These are phyloP conservation scores for Berkeleyomyces rouxiae DNA, from an alignment of 2,329 filamentous ascomycete genomes.

Conservation along the genomic window DNA sequence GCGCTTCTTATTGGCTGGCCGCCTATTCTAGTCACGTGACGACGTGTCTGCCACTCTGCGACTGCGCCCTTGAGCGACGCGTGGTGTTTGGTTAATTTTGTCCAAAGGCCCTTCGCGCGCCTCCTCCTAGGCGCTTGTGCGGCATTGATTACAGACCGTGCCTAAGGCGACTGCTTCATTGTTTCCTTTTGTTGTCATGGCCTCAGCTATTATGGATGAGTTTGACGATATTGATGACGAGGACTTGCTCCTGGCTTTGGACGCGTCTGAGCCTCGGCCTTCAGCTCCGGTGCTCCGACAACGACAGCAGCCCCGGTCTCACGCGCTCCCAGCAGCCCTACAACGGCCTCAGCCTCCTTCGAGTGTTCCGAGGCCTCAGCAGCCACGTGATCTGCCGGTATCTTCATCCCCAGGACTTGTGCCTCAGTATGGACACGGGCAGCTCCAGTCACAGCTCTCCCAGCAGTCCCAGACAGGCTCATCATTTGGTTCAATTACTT, in stretches of 20 bases:
- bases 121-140: background rate
- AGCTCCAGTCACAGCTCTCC: background rate
- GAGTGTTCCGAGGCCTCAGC: background rate
- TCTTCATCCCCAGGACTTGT: background rate
- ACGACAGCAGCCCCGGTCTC: background rate
- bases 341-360: background rate
- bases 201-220: conserved; percentile 18
- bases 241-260: conserved; percentile 42
- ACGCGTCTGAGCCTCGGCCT: background rate
- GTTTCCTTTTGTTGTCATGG: background rate
- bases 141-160: too few species aligned
- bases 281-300: background rate
- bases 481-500: background rate
- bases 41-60: background rate
- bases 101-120: too few species aligned
- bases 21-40: background rate
- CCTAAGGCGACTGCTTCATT: background rate
- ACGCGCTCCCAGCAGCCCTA: background rate
- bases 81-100: too few species aligned
- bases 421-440: background rate
- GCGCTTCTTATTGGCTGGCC: too few species aligned
- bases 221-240: conserved; percentile 45
- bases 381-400: background rate
- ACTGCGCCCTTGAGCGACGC: too few species aligned
- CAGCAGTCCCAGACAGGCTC: background rate